Evolutionary conservation across 1,139 yeast species (phyloP).

Genomic region (Saccharomycopsis crataegensis): DNA sequence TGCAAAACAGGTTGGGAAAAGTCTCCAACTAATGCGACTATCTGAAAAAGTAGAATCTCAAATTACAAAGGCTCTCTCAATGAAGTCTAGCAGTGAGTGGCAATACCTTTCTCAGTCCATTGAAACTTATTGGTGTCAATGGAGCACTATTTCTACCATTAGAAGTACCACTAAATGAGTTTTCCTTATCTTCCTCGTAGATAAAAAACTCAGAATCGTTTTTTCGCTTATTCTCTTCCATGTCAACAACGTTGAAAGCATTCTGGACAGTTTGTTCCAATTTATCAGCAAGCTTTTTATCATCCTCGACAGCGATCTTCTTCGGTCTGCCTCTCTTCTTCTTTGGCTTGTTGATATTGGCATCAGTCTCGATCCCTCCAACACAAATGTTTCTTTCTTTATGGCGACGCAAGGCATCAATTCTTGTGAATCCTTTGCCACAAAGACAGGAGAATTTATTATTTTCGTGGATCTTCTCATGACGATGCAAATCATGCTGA

Average conservation of each 20-base stretch:
- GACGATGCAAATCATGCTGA: constrained; percentile 91
- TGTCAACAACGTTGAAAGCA: neutral
- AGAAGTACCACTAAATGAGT: constrained; percentile 5
- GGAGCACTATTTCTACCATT: constrained; percentile 10
- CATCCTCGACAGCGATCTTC: constrained; percentile 18
- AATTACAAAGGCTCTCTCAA: neutral
- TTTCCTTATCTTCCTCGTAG: constrained; percentile 15
- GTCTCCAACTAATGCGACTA: neutral
- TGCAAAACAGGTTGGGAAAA: neutral
- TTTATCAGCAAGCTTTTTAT: neutral
- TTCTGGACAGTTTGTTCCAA: constrained; percentile 11
- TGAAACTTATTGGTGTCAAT: constrained; percentile 7
- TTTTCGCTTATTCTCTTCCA: neutral
- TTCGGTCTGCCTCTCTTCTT: constrained; percentile 27
- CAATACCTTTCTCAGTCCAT: constrained; percentile 1
- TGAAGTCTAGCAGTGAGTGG: constrained; percentile 1
- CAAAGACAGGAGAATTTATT: constrained; percentile 76
- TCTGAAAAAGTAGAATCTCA: neutral
- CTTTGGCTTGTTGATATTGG: constrained; percentile 27
- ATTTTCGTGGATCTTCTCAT: constrained; percentile 71
- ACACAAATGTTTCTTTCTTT: constrained; percentile 68
- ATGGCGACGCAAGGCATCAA: constrained; percentile 84
- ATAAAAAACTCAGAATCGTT: neutral
- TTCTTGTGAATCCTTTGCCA: constrained; percentile 85
- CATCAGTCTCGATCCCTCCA: constrained; percentile 50